A percentile compares a stretch with the other conserved stretches of the same genome.
Evolutionary conservation across 495 filamentous ascomycete species (phyloP).

Genomic region (Penicillium bovifimosum): DNA sequence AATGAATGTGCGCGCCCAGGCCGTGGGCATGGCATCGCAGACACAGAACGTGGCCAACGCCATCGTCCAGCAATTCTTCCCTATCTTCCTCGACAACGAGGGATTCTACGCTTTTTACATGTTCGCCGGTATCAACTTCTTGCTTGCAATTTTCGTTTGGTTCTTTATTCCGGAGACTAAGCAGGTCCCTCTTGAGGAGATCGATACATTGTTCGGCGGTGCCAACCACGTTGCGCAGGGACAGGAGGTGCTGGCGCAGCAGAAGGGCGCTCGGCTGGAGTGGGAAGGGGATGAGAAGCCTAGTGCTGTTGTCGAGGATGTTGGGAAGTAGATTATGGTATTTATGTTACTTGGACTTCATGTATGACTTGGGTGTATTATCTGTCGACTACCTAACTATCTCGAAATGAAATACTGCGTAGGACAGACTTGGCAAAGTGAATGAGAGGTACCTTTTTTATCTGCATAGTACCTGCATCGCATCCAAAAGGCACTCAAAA

Average conservation of each 20-base stretch:
- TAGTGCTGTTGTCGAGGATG: constrained; percentile 26
- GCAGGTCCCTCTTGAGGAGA: constrained; percentile 59
- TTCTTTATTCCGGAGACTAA: constrained; percentile 75
- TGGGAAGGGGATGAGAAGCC: constrained; percentile 24
- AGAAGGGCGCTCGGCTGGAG: constrained; percentile 20
- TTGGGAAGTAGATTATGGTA: constrained; percentile 1
- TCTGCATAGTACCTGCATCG: no score
- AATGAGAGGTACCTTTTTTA: no score
- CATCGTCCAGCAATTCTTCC: constrained; percentile 64
- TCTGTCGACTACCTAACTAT: not conserved
- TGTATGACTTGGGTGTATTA: not conserved
- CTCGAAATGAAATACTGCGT: not conserved
- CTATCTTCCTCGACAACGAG: constrained; percentile 53
- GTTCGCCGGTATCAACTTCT: constrained; percentile 49
- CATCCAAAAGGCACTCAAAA: no score
- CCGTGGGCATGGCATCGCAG: constrained; percentile 63
- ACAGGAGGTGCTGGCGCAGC: constrained; percentile 31
- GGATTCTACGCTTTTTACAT: constrained; percentile 52
- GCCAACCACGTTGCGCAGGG: constrained; percentile 54
- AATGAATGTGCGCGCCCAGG: constrained; percentile 63
- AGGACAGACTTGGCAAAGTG: not conserved
- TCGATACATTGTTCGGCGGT: constrained; percentile 55
- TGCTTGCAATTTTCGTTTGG: constrained; percentile 65
- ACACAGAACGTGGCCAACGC: constrained; percentile 61
- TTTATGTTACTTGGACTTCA: no score